Evolutionary conservation across 148 eudicot species (phyloP), one percentile per base, ranked within the genome.

Genomic region (Arctostaphylos glauca): DNA sequence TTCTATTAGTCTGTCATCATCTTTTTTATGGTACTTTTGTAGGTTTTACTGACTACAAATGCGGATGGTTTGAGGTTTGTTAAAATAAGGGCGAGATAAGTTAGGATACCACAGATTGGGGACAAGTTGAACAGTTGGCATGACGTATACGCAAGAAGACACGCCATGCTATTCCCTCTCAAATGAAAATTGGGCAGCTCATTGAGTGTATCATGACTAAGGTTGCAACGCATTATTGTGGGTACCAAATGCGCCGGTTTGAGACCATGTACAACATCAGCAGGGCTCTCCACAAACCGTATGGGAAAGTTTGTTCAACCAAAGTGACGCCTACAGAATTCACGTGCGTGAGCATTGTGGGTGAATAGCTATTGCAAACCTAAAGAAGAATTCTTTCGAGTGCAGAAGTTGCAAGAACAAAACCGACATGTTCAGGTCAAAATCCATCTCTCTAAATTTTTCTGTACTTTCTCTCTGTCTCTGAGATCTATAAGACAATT

Each of bases 151-250:
- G 0, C 99, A 96, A 83, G 99, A 96, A 83, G 99, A 96, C 88
- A 96, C 94, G 99, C 99, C 99, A 18, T 96, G 99, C 99, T 87
- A 96, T 96, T 81, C 99, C 99, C 9, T 96, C 99, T 46, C 97
- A 98, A 78, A 96, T 96, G 99, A 96, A 98, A 3, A 94, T 94
- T 79, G 99, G 99, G 77, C 99, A 96, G 87, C 99, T 96, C 73
- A 96, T 96, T 76, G 99, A 96, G 92, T 94, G 98, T 86, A 89
- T 96, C 81, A 96, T 96, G 99, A 98, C 98, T 25, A 96, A 94
- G 87, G 99, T 96, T 87, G 97, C 99, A 10, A 98, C 99, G 68
- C 99, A 96, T 83, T 94, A 90, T 79, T 96, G 99, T 88, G 99
- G 99, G 38, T 96, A 96, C 82, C 99, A 96, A 83, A 96, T 96